Base-by-base conservation (phyloP, 2,329 filamentous ascomycete species). In the Diaporthe capsici region DNA sequence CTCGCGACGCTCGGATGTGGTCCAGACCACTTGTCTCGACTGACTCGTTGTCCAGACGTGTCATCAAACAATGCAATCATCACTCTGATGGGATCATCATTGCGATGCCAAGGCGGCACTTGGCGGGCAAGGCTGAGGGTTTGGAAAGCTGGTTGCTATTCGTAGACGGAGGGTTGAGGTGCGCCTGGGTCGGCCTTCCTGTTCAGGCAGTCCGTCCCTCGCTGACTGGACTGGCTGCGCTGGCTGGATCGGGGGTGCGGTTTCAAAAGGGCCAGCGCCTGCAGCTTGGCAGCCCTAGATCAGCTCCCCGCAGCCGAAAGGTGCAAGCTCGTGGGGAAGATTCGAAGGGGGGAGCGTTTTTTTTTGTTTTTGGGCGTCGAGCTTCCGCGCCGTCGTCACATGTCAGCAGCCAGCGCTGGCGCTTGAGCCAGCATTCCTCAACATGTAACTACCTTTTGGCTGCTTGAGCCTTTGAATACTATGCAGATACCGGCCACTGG, bases 251-350 rank as follows among this genome's bases (percentile, higher is more conserved):
- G 58, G 55, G 65, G 63, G 60, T 61, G 44, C 20, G 51, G 71
- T 76, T 73, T 75, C 73, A 65, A 75, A 65, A 75, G 31, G 44
- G 55, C 53, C 53, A 57, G 61, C 61, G 58, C 55, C 53, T 73
- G 61, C 34, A 55, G 49, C 49, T 63, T 65, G 72, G 71, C 72
- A 76, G 72, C 72, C 75, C 72, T 58, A 61, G 75, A 71, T 58
- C 72, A 74, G 57, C 65, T 74, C 75, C 75, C 75, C 72, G 58
- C 72, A 76, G 61, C 65, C 28, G 47, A 58, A 20, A 44, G 63
- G 47, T 44, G 65, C 67, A 76, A 74, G 72, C 72, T 55, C 72
- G 58, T 76, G 75, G 75, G 75, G 72, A 75, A 65, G 51, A 37
- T 6, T 47, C 47, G 57, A 39, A 71, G 25, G 28, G 28, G 70